phyloP scores from a whole-genome alignment of 208 protist species.

The Leishmania turanica region DNA sequence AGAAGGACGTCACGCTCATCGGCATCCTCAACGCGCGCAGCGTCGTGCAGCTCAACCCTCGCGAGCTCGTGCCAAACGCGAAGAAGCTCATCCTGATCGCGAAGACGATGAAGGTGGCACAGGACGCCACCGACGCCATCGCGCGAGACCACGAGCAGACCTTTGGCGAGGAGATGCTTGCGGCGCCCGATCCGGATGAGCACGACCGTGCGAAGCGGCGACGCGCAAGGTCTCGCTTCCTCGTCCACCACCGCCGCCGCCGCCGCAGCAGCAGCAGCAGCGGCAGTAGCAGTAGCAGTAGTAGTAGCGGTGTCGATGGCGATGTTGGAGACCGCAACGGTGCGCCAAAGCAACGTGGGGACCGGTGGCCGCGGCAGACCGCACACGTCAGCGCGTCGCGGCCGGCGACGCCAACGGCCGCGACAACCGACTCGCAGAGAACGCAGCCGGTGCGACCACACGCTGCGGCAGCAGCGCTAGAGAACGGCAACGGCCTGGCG shows the following conservation, averaged over 20 bases:
- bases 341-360: constrained; percentile 3
- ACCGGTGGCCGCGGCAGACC: neutral
- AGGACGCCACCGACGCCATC: constrained; percentile 48
- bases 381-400: neutral
- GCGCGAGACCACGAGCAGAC: constrained; percentile 45
- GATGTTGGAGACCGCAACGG: neutral
- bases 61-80: constrained; percentile 47
- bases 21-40: constrained; percentile 59
- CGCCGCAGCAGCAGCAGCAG: neutral
- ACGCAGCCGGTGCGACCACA: neutral
- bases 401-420: neutral
- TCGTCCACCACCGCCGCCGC: neutral
- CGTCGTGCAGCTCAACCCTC: constrained; percentile 74
- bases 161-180: constrained; percentile 63
- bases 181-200: constrained; percentile 44
- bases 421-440: neutral
- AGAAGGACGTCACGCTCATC: constrained; percentile 70
- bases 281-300: neutral
- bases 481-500: neutral
- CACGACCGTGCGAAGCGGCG: constrained; percentile 30
- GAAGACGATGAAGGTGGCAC: constrained; percentile 46
- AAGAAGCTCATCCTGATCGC: constrained; percentile 77
- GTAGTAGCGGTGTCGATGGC: neutral
- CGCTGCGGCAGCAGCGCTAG: neutral
- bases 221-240: constrained; percentile 1